phyloP scores from a whole-genome alignment of 495 filamentous ascomycete species.

The Opeltia flavorubescens region DNA sequence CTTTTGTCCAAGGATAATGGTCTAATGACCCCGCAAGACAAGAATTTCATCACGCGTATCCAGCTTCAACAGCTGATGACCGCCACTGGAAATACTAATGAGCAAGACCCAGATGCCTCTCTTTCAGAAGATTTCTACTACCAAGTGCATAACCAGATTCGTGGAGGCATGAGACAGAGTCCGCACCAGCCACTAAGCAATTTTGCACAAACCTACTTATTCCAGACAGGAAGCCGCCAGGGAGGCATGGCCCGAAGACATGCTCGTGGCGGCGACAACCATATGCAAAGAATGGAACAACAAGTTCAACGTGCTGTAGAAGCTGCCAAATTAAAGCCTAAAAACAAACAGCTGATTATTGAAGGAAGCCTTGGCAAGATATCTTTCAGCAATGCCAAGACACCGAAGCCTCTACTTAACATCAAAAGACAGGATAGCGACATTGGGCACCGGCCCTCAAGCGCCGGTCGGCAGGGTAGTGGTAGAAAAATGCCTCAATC shows the following conservation, averaged over 20 bases:
- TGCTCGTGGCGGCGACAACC: conserved; percentile 71
- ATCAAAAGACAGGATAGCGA: conserved; percentile 78
- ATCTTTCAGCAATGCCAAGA: conserved; percentile 96
- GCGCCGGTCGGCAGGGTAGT: conserved; percentile 31
- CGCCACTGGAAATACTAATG: conserved; percentile 72
- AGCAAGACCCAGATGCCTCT: conserved; percentile 63
- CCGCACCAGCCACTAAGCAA: conserved; percentile 85
- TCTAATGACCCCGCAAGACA: conserved; percentile 97
- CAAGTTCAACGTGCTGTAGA: conserved; percentile 96
- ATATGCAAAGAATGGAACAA: conserved; percentile 98
- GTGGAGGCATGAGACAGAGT: conserved; percentile 70
- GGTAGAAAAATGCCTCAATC: conserved; percentile 30
- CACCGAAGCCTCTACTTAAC: conserved; percentile 83
- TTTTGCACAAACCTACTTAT: conserved; percentile 95
- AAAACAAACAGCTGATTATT: conserved; percentile 95
- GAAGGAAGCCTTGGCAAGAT: conserved; percentile 98
- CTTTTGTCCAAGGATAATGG: conserved; percentile 88
- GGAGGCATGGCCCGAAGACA: conserved; percentile 54
- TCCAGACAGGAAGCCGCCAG: conserved; percentile 72
- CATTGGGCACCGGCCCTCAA: conserved; percentile 30
- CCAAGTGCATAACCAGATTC: conserved; percentile 88
- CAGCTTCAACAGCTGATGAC: conserved; percentile 92
- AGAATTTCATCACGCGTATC: conserved; percentile 97
- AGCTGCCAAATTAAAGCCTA: conserved; percentile 89
- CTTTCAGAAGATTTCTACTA: conserved; percentile 95